phyloP scores from a whole-genome alignment of 306 rosid species.

The Boehmeria nivea region DNA sequence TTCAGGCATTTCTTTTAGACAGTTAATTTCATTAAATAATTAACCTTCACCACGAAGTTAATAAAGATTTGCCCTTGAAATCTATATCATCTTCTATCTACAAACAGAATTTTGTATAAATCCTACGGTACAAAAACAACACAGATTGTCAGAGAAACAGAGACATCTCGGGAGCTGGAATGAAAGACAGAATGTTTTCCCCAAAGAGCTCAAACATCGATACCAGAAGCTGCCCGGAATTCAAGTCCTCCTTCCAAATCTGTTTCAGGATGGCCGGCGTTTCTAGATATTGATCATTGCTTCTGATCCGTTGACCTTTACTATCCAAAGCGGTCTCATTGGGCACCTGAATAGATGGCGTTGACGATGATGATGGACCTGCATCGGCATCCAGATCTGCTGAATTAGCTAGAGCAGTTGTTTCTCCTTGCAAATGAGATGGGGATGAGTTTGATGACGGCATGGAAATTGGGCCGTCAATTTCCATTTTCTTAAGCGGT shows the following conservation, averaged over 20 bases:
- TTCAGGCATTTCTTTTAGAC: too few relatives aligned
- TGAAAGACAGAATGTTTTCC: slow-evolving; percentile 57
- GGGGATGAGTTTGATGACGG: slow-evolving; percentile 13
- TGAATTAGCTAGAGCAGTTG: slow-evolving; percentile 9
- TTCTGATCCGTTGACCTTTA: slow-evolving; percentile 17
- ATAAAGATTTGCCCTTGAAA: neutral
- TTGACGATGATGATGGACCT: slow-evolving; percentile 23
- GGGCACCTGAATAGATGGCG: neutral
- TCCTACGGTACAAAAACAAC: neutral
- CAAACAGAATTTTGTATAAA: neutral
- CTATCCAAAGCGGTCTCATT: slow-evolving; percentile 4
- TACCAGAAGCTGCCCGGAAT: slow-evolving; percentile 49
- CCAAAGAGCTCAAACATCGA: slow-evolving; percentile 56
- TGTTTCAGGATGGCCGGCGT: slow-evolving; percentile 54
- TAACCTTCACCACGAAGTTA: too few relatives aligned
- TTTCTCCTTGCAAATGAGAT: slow-evolving; percentile 23
- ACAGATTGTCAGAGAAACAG: slow-evolving; percentile 37
- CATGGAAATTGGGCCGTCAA: slow-evolving; percentile 20
- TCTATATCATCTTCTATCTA: slow-evolving; percentile 2
- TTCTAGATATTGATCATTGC: slow-evolving; percentile 23
- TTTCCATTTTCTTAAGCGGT: slow-evolving; percentile 30
- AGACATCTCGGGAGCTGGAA: slow-evolving; percentile 61
- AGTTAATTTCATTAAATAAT: too few relatives aligned
- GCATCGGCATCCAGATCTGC: slow-evolving; percentile 14
- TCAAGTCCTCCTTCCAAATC: slow-evolving; percentile 68